phyloP scores from a whole-genome alignment of 2,329 filamentous ascomycete genomes.

The Ophiostoma ulmi region DNA sequence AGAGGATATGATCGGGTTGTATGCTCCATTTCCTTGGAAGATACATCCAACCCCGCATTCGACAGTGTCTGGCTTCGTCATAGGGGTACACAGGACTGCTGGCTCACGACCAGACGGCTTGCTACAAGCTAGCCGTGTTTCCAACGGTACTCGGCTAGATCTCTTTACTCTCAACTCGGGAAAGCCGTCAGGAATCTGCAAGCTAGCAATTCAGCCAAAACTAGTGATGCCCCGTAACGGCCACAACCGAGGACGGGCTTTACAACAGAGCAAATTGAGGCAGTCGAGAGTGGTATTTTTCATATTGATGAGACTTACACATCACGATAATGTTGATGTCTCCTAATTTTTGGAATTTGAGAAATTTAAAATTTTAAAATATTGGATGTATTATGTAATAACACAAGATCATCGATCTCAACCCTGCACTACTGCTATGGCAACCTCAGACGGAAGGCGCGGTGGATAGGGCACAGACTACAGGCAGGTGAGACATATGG shows the following conservation, averaged over 20 bases:
- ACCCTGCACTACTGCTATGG: slow-evolving; percentile 1
- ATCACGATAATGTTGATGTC: neutral
- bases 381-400: slow-evolving; percentile 3
- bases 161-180: slow-evolving; percentile 3
- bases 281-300: neutral
- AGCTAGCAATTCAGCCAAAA: slow-evolving; percentile 22
- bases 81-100: neutral
- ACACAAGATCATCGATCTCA: neutral
- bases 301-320: neutral
- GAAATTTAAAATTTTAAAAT: neutral
- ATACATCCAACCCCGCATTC: slow-evolving; percentile 8
- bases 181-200: slow-evolving; percentile 19
- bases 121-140: no score
- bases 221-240: slow-evolving; percentile 12
- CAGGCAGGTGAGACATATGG: slow-evolving; percentile 1
- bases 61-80: neutral
- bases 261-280: neutral
- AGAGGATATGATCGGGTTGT: neutral
- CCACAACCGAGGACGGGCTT: neutral
- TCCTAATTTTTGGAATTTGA: no score
- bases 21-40: slow-evolving; percentile 11
- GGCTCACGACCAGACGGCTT: no score
- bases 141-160: no score
- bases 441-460: slow-evolving; percentile 13
- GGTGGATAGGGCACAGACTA: neutral